Evolutionary conservation across 371 early-diverging fungal species (phyloP), one percentile per base, ranked within the genome.

Genomic region (Mucor circinelloides): DNA sequence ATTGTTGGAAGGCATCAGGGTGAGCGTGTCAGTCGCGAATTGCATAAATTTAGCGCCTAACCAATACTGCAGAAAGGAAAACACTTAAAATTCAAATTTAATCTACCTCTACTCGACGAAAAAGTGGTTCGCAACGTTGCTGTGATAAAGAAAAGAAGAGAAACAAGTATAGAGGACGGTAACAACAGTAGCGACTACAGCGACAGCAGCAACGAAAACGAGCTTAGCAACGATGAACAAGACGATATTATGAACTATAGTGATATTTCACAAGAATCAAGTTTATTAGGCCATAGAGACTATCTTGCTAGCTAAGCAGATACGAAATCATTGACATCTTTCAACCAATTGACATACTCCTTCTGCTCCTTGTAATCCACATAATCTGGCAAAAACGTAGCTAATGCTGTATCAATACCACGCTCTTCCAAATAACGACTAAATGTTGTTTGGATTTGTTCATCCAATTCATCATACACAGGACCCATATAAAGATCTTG

Each of bases 301-400:
- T 52, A 52, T 21, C 27, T 52, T 60, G n/a, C 61, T 54, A 69
- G 72, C 72, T 86, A 89, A 40, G 90, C 85, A 58, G 89, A 83
- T 44, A 96, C 88, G 76, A 95, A 96, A 42, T 84, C 81, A 71
- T 88, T 87, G 58, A 96, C 90, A 48, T 88, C 82, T 66, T 89
- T 82, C 44, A 97, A 83, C 98, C 98, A 97, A 68, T 81, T 72
- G 15, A 87, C 79, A 79, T 97, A 97, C 85, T 97, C 98, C 66
- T 87, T 84, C 85, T 96, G 96, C 80, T 97, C 98, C 90, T 97
- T 97, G 87, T 85, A 88, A 80, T 95, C 95, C 64, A 95, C 87
- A 78, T 93, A 97, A 68, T 83, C 87, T 58, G 94, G 92, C 64
- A 97, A 88, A 75, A 96, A 95, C 66, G 88, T 85, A 52, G 94